These are phyloP conservation scores for Phytophthora tubulina DNA, from an alignment of 352 stramenopile species.

Conservation along the genomic window DNA sequence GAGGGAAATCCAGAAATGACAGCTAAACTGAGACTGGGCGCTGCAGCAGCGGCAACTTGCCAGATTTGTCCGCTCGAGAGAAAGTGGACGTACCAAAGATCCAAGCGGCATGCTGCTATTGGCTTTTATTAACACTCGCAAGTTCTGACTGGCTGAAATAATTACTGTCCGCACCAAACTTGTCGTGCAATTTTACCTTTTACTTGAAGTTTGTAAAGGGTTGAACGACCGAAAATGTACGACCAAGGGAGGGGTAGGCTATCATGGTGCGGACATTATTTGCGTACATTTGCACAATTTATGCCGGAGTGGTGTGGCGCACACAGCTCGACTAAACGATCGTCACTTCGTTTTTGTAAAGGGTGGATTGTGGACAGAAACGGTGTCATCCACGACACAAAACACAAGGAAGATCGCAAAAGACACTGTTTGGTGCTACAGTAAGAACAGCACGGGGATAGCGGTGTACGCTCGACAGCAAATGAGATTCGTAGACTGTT, in stretches of 20 bases:
- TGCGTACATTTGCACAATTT: not conserved
- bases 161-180: constrained; percentile 19
- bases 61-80: constrained; percentile 1
- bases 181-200: not conserved
- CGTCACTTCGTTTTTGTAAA: not conserved
- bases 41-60: not conserved
- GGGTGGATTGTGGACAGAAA: constrained; percentile 7
- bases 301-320: not conserved
- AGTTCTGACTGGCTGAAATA: constrained; percentile 3
- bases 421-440: not conserved
- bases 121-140: constrained; percentile 1
- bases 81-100: constrained; percentile 17
- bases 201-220: constrained; percentile 9
- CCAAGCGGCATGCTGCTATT: not conserved
- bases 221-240: constrained; percentile 14
- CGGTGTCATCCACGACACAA: not conserved
- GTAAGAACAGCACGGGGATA: too few species aligned
- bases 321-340: constrained; percentile 10
- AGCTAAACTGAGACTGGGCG: not conserved
- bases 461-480: too few species aligned
- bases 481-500: too few species aligned
- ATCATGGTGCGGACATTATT: not conserved
- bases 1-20: constrained; percentile 79
- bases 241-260: not conserved
- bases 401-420: not conserved